Percentiles rank a stretch among this genome's conserved stretches.
Evolutionary conservation across 495 filamentous ascomycete genomes (phyloP).

Genomic region (Hamigera avellanea): DNA sequence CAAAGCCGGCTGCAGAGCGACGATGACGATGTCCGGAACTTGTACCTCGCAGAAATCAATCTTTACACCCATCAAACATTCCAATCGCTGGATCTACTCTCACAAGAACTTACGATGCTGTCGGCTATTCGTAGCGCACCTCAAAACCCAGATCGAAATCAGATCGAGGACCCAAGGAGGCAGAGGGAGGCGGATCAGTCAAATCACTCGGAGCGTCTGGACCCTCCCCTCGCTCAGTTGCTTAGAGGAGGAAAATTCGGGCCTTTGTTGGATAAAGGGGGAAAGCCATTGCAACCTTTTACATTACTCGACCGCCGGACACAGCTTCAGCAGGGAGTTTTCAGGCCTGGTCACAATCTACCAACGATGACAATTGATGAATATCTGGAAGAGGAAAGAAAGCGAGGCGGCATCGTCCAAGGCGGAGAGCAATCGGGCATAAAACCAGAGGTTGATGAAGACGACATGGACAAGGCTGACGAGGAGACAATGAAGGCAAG

Average conservation of each 20-base stretch:
- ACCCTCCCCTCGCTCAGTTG: constrained; percentile 45
- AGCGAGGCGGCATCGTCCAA: constrained; percentile 80
- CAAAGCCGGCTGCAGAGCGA: constrained; percentile 52
- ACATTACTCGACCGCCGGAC: constrained; percentile 71
- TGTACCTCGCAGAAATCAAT: constrained; percentile 64
- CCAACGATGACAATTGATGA: constrained; percentile 98
- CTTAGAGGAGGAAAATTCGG: constrained; percentile 45
- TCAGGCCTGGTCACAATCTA: constrained; percentile 80
- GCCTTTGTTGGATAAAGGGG: constrained; percentile 66
- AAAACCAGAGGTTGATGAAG: constrained; percentile 68
- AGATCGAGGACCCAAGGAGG: constrained; percentile 38
- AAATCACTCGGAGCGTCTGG: constrained; percentile 69
- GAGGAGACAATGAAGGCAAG: constrained; percentile 85
- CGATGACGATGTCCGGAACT: constrained; percentile 64
- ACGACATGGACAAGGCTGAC: constrained; percentile 75
- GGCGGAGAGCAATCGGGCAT: constrained; percentile 70
- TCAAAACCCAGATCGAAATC: constrained; percentile 12
- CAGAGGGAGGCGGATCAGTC: constrained; percentile 22
- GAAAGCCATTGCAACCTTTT: constrained; percentile 86
- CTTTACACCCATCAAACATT: constrained; percentile 71
- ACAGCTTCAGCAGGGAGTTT: constrained; percentile 71
- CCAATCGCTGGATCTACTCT: constrained; percentile 70
- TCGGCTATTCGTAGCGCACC: constrained; percentile 50
- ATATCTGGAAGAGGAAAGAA: constrained; percentile 84
- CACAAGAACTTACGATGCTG: constrained; percentile 74